Evolutionary conservation across 1,139 yeast genomes (phyloP).

Genomic region (Sugiyamaella japonica): DNA sequence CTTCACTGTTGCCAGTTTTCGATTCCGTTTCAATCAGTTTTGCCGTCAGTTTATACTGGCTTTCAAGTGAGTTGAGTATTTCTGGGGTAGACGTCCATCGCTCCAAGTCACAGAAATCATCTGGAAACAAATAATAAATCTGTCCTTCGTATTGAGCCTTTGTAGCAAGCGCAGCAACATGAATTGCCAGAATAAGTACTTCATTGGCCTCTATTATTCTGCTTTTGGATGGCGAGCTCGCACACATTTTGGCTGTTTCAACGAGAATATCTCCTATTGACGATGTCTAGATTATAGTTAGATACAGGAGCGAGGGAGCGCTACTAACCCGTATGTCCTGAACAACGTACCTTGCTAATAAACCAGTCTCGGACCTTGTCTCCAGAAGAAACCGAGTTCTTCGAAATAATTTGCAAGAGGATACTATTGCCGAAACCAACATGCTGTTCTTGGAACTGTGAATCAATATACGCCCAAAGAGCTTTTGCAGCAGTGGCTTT

Average conservation of each 20-base stretch:
- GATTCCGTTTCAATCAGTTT: conserved; percentile 23
- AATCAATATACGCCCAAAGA: conserved; percentile 47
- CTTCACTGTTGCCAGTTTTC: conserved; percentile 12
- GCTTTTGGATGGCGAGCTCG: conserved; percentile 13
- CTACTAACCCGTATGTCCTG: not conserved
- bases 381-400: conserved; percentile 10
- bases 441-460: conserved; percentile 13
- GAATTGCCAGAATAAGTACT: conserved; percentile 33
- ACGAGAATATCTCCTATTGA: conserved; percentile 8
- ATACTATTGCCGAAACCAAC: not conserved
- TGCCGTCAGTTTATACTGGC: conserved; percentile 30
- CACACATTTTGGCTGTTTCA: conserved; percentile 13
- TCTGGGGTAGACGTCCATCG: conserved; percentile 40
- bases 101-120: conserved; percentile 23
- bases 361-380: conserved; percentile 36
- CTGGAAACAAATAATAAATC: conserved; percentile 28
- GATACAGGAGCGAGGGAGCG: not conserved
- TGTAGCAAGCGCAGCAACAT: conserved; percentile 33
- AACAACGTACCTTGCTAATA: conserved; percentile 23
- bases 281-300: not conserved
- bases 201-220: conserved; percentile 35
- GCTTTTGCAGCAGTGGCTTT: conserved; percentile 55
- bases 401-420: conserved; percentile 1
- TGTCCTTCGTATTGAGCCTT: conserved; percentile 26
- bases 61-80: conserved; percentile 31